Percentiles rank a stretch among this genome's conserved stretches.
Evolutionary conservation across 2,329 filamentous ascomycete species (phyloP).

Genomic region (Clonostachys chloroleuca): DNA sequence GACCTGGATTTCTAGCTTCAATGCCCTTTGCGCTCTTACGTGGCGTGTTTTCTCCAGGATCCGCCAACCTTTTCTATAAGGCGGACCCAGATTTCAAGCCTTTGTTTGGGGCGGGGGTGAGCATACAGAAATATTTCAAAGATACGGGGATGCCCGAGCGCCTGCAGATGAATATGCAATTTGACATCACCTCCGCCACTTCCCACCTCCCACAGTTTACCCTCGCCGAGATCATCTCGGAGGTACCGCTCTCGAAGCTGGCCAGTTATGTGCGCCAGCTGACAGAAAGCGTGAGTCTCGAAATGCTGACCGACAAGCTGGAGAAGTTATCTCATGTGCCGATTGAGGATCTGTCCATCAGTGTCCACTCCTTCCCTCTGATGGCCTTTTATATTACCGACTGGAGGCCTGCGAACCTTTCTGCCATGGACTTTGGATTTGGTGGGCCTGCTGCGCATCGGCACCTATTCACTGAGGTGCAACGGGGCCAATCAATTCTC

Average conservation of each 20-base stretch:
- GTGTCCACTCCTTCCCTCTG: slow-evolving; percentile 25
- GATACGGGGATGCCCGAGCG: slow-evolving; percentile 21
- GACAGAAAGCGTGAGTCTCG: slow-evolving; percentile 24
- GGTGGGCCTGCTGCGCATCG: slow-evolving; percentile 20
- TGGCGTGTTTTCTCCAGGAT: slow-evolving; percentile 30
- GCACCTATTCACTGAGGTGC: slow-evolving; percentile 21
- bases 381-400: slow-evolving; percentile 26
- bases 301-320: slow-evolving; percentile 17
- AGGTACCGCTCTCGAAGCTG: slow-evolving; percentile 24
- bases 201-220: slow-evolving; percentile 18
- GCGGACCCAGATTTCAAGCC: slow-evolving; percentile 15
- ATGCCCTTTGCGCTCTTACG: slow-evolving; percentile 31
- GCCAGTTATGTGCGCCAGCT: slow-evolving; percentile 28
- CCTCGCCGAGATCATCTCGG: slow-evolving; percentile 24
- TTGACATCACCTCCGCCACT: slow-evolving; percentile 13
- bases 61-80: slow-evolving; percentile 24
- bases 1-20: slow-evolving; percentile 37
- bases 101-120: slow-evolving; percentile 26
- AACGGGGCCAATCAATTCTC: slow-evolving; percentile 14
- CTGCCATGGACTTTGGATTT: slow-evolving; percentile 25
- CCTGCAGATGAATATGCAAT: slow-evolving; percentile 29
- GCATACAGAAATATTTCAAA: slow-evolving; percentile 26
- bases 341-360: slow-evolving; percentile 24
- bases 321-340: slow-evolving; percentile 20
- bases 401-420: slow-evolving; percentile 21